Percentiles rank a stretch among this genome's conserved stretches.
These are phyloP conservation scores for Fusarium guadeloupense DNA, from an alignment of 2,329 filamentous ascomycete species.

Conservation along the genomic window DNA sequence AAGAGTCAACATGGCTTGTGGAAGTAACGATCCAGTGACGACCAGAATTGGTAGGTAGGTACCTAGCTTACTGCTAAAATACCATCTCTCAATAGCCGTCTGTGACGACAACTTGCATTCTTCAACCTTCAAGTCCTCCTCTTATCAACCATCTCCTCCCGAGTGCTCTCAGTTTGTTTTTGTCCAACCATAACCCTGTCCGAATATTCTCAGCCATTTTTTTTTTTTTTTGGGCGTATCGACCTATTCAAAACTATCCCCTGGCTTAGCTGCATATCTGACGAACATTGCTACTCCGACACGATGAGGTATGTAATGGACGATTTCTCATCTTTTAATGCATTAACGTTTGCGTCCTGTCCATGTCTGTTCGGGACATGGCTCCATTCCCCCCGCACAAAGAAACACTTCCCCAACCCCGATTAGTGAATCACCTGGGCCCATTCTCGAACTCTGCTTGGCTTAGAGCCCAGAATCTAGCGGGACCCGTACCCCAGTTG, in stretches of 20 bases:
- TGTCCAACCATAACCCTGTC: not conserved
- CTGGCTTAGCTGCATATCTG: not conserved
- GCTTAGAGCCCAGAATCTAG: slow-evolving; percentile 18
- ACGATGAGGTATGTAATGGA: slow-evolving; percentile 32
- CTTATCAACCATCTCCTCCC: not conserved
- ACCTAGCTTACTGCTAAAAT: not conserved
- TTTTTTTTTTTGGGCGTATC: not conserved
- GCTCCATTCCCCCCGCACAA: slow-evolving; percentile 26
- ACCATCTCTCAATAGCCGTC: not conserved
- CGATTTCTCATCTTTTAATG: not conserved
- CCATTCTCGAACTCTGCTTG: slow-evolving; percentile 24
- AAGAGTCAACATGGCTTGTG: not conserved
- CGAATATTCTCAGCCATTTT: not conserved
- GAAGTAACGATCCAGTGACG: not conserved
- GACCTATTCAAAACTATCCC: not conserved
- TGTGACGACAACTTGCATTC: slow-evolving; percentile 1
- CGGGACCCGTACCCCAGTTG: slow-evolving; percentile 23
- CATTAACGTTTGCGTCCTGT: not conserved
- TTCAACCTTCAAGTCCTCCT: not conserved
- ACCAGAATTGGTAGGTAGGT: too few species aligned
- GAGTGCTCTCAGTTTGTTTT: not conserved
- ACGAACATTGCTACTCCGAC: not conserved
- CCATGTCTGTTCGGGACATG: not conserved
- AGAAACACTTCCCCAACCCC: slow-evolving; percentile 16
- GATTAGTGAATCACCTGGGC: slow-evolving; percentile 27